A percentile compares a stretch with the other conserved stretches of the same genome.
phyloP scores from a whole-genome alignment of 139 green algal species.

The Chlorella sp. region DNA sequence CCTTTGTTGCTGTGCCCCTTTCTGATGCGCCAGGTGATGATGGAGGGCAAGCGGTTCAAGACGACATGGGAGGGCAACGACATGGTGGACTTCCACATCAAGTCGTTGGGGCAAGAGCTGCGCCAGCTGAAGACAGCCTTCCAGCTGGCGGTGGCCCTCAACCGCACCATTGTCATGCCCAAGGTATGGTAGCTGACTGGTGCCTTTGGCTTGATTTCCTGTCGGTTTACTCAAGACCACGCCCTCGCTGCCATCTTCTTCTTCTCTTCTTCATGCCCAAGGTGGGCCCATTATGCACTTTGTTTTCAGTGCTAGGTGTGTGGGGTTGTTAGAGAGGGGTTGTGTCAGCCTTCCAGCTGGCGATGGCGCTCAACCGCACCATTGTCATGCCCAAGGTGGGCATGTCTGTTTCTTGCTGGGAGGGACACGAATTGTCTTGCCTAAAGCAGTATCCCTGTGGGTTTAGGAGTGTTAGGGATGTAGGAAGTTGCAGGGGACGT shows the following conservation, averaged over 20 bases:
- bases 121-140: constrained; percentile 26
- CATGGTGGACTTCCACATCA: constrained; percentile 25
- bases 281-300: not conserved
- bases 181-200: not conserved
- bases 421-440: no score
- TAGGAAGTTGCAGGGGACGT: no score
- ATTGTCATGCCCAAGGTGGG: not conserved
- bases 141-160: constrained; percentile 35
- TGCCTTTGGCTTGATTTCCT: no score
- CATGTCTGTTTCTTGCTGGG: no score
- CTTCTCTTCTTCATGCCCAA: constrained; percentile 30
- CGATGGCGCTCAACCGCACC: not conserved
- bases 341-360: not conserved
- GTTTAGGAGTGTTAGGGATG: no score
- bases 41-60: constrained; percentile 26
- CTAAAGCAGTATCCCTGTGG: no score
- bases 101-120: constrained; percentile 16
- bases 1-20: no score
- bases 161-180: constrained; percentile 43
- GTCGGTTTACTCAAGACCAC: no score
- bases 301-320: no score
- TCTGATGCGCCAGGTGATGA: constrained; percentile 19
- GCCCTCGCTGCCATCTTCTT: no score
- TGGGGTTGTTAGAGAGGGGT: no score
- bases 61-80: not conserved